Base-by-base conservation (phyloP, 2,329 filamentous ascomycete species). In the Paraphaeosphaeria minitans region DNA sequence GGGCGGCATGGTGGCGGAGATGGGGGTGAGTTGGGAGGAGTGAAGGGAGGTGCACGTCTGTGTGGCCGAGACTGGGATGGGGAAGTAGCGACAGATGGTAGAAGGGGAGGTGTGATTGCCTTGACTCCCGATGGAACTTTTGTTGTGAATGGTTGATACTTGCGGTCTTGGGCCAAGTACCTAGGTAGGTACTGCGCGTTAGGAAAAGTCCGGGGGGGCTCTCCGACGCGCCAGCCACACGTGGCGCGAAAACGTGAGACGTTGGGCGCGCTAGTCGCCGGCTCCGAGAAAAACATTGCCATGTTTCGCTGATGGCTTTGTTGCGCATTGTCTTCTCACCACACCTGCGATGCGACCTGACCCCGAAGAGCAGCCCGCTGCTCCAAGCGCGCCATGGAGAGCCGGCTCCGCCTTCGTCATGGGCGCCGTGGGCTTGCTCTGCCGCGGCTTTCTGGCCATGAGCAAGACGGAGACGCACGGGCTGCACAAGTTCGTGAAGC, bases 391-490 rank as follows among this genome's bases (percentile, higher is more conserved):
- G 58, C 80, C 87, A 77, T 93, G 90, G 89, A 89, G 91, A 62
- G 78, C 88, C 56, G 84, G 85, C 37, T 96, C 93, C n/a, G 83
- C 88, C 53, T 79, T 88, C 62, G 84, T 90, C 39, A 92, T 97
- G 84, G 89, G 90, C 67, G 77, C 88, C 12, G 89, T 92, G 0
- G 90, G 88, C 49, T 78, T 87, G 29, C 65, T 96, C 7, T 92
- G 87, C 57, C 86, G 91, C 60, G 83, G 81, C 1, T 97, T 98
- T 72, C 79, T 97, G 65, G 86, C 85, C 0, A 77, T 94, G 62
- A 96, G 90, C 75, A 84, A 82, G 27, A 87, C 92, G 48, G 88
- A 97, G 75, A 86, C 91, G 5, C 83, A 87, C 67, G 94, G 94
- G 1, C 80, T 96, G 60, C 87, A 93, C 49, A 79, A 83, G 12